A percentile compares a stretch with the other conserved stretches of the same genome.
phyloP scores from a whole-genome alignment of 805 yeast species.

The Torulaspora indica region DNA sequence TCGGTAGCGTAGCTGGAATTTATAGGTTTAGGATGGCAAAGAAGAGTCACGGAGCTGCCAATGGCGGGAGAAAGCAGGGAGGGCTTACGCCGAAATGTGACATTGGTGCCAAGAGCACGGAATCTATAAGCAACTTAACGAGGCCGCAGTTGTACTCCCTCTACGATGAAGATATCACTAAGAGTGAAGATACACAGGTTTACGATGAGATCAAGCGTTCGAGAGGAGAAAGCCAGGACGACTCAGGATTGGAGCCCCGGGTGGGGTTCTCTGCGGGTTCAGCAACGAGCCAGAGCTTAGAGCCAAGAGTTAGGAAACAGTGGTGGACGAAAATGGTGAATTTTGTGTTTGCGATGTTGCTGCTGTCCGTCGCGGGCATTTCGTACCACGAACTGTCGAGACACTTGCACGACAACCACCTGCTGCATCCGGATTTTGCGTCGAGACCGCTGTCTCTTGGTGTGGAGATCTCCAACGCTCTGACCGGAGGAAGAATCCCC shows the following conservation, averaged over 20 bases:
- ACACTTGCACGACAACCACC: conserved; percentile 49
- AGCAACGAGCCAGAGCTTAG: neutral
- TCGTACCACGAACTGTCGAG: conserved; percentile 50
- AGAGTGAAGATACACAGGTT: conserved; percentile 31
- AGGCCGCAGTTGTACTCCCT: conserved; percentile 49
- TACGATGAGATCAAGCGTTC: conserved; percentile 33
- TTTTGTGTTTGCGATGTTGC: conserved; percentile 15
- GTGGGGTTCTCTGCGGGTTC: conserved; percentile 9
- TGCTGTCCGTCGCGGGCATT: conserved; percentile 45
- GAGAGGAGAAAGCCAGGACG: conserved; percentile 17
- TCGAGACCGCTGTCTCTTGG: conserved; percentile 42
- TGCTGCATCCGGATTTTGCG: conserved; percentile 40
- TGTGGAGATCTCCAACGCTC: conserved; percentile 24
- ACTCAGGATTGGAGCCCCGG: conserved; percentile 21
- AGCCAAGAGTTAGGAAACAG: conserved; percentile 3
- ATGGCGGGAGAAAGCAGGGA: conserved; percentile 5
- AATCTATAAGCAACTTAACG: conserved; percentile 45
- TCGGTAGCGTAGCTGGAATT: neutral
- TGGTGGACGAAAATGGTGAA: conserved; percentile 9
- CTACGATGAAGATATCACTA: conserved; percentile 41
- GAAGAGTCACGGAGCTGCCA: conserved; percentile 4
- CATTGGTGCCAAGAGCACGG: conserved; percentile 20
- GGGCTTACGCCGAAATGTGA: neutral
- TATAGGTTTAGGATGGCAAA: conserved; percentile 15
- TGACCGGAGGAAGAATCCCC: conserved; percentile 21